These are phyloP conservation scores for Bipolaris sorokiniana DNA, from an alignment of 2,329 filamentous ascomycete species.

Conservation along the genomic window DNA sequence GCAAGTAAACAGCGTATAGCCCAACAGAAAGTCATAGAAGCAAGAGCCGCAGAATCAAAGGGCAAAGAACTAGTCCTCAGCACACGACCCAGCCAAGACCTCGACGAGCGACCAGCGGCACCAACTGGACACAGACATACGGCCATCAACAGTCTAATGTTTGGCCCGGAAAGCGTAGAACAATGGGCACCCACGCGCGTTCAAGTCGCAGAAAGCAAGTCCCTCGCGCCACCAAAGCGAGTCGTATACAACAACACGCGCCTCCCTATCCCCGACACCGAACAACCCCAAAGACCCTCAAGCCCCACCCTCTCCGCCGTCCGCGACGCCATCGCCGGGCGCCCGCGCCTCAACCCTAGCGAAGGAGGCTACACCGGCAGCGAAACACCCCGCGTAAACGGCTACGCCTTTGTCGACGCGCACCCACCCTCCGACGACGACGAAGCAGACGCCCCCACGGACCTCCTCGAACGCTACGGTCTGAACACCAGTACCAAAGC, in stretches of 20 bases:
- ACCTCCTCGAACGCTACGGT: slow-evolving; percentile 55
- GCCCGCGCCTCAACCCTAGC: slow-evolving; percentile 65
- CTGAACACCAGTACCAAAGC: slow-evolving; percentile 17
- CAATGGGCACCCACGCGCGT: slow-evolving; percentile 64
- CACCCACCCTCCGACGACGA: slow-evolving; percentile 72
- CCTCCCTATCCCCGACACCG: slow-evolving; percentile 57
- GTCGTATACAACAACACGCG: slow-evolving; percentile 85
- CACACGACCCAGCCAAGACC: slow-evolving; percentile 65
- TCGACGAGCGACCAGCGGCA: slow-evolving; percentile 75
- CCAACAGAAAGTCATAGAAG: slow-evolving; percentile 74
- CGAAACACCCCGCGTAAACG: slow-evolving; percentile 89
- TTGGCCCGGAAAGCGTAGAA: slow-evolving; percentile 70
- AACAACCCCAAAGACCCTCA: slow-evolving; percentile 61
- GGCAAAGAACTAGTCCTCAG: slow-evolving; percentile 49
- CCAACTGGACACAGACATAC: slow-evolving; percentile 72
- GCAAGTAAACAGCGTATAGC: slow-evolving; percentile 66
- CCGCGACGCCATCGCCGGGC: slow-evolving; percentile 80
- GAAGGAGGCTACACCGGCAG: slow-evolving; percentile 67
- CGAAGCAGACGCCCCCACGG: slow-evolving; percentile 47
- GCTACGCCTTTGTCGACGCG: slow-evolving; percentile 93
- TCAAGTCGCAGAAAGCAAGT: slow-evolving; percentile 71
- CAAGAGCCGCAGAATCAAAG: slow-evolving; percentile 55
- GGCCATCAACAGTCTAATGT: slow-evolving; percentile 89
- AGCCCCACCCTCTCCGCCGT: slow-evolving; percentile 85
- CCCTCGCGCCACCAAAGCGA: slow-evolving; percentile 75